Conservation (phyloP, 805 yeast species). For the Ascoidea tarda region DNA sequence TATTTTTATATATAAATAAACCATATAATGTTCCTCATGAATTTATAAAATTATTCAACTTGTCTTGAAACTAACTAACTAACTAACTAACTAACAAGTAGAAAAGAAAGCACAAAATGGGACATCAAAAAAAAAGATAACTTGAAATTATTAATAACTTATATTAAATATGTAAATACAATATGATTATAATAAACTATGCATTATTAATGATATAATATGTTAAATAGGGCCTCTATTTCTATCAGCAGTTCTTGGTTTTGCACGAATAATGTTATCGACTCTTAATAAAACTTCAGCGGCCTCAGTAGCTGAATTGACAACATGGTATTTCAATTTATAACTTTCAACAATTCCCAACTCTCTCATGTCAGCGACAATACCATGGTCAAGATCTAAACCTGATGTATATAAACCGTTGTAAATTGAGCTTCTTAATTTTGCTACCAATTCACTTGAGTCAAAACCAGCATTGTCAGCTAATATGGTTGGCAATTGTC, state of each 20-base stretch:
- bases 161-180: too few relatives aligned
- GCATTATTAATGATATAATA: not conserved
- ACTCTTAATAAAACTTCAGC: conserved; percentile 92
- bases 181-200: too few relatives aligned
- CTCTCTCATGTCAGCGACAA: conserved; percentile 87
- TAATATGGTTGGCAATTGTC: conserved; percentile 88
- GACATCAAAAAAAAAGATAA: too few relatives aligned
- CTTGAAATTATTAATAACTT: too few relatives aligned
- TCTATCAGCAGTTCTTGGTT: conserved; percentile 94
- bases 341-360: conserved; percentile 86
- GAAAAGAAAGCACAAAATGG: too few relatives aligned
- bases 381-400: conserved; percentile 72
- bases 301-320: conserved; percentile 93
- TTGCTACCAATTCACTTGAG: conserved; percentile 82
- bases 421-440: conserved; percentile 80
- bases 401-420: conserved; percentile 90
- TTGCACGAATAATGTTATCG: conserved; percentile 92
- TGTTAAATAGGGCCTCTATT: conserved; percentile 16
- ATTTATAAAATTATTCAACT: too few relatives aligned
- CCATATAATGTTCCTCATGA: too few relatives aligned
- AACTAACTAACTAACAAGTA: too few relatives aligned
- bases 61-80: too few relatives aligned
- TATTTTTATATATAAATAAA: too few relatives aligned
- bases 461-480: conserved; percentile 98
- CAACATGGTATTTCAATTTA: conserved; percentile 88